Base-by-base conservation (phyloP, 257 asterid genomes). In the Forsythia suspensa region DNA sequence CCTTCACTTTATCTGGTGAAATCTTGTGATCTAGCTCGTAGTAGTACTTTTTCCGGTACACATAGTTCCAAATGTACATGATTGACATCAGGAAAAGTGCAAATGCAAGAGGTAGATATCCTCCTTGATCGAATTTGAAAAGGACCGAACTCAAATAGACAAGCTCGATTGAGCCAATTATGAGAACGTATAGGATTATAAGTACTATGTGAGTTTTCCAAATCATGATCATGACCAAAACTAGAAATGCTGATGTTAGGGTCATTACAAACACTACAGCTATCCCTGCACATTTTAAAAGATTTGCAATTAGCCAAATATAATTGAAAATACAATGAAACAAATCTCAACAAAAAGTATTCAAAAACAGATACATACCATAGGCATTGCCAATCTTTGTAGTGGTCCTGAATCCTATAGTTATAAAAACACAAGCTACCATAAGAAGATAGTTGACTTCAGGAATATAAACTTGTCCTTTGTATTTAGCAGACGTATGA, bases 231-330 rank as follows among this genome's bases (percentile, higher is more conserved):
- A 84, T 84, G 48, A 86, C 70, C 4, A 86, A 81, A 6, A 77
- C 83, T 18, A 83, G 71, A 29, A 86, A 79, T 4, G 79, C 36
- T 4, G 90, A 81, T 16, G 90, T 84, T 1, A 86, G 63, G 6
- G 77, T 43, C 85, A 86, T 84, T 20, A 86, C 88, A 67, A 79
- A 79, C 15, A 86, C 83, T 36, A 86, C 90, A 0, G 86, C 90
- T 34, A 86, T 83, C 24, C 89, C 89, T 85, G 85, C 71, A 74
- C 13, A 41, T 29, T 36, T 34, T 69, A 67, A 34, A 36, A 38
- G n/a, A 72, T 15, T 12, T 3, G 4, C 18, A 36, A 5, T 55
- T 44, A 41, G 61, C 37, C 12, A 11, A 44, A 46, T n/a, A 73
- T n/a, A 6, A 42, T 42, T 42, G 11, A 42, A 38, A 46, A 16